Evolutionary conservation across 371 early-diverging fungal species (phyloP).

Genomic region (Rhizopus delemar): DNA sequence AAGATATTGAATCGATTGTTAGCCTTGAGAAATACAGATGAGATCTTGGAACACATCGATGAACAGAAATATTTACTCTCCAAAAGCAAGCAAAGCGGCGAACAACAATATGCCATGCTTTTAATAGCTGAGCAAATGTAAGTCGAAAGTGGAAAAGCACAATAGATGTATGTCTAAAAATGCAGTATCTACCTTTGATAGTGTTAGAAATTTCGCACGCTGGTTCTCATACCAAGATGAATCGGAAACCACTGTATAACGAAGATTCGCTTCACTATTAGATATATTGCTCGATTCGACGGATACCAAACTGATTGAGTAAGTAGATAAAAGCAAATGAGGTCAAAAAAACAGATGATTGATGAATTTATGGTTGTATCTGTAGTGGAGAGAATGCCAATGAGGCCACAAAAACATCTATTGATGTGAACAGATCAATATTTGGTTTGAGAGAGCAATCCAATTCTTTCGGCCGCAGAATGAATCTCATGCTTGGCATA

Average conservation of each 20-base stretch:
- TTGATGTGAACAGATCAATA: constrained; percentile 13
- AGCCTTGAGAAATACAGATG: constrained; percentile 17
- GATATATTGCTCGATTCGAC: constrained; percentile 14
- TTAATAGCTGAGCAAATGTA: constrained; percentile 18
- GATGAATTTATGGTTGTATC: constrained; percentile 13
- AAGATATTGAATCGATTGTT: constrained; percentile 17
- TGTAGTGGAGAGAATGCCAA: constrained; percentile 13
- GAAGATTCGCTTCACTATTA: constrained; percentile 13
- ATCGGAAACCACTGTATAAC: constrained; percentile 13
- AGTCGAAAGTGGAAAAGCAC: constrained; percentile 17
- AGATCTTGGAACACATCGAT: constrained; percentile 14
- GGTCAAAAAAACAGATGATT: constrained; percentile 16
- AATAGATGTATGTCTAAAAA: constrained; percentile 19
- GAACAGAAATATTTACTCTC: constrained; percentile 14
- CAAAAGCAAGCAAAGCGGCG: constrained; percentile 13
- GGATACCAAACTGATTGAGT: constrained; percentile 15
- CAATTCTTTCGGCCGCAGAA: constrained; percentile 9
- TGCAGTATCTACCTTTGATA: constrained; percentile 16
- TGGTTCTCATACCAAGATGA: constrained; percentile 16
- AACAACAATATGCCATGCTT: constrained; percentile 12
- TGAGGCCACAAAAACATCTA: constrained; percentile 12
- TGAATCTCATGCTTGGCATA: constrained; percentile 9
- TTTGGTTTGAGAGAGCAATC: constrained; percentile 9
- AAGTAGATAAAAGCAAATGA: constrained; percentile 20
- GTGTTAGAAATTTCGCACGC: constrained; percentile 17